A percentile compares a stretch with the other conserved stretches of the same genome.
These are phyloP conservation scores for Vaccinium myrtillus DNA, from an alignment of 148 eudicot genomes.

Conservation along the genomic window DNA sequence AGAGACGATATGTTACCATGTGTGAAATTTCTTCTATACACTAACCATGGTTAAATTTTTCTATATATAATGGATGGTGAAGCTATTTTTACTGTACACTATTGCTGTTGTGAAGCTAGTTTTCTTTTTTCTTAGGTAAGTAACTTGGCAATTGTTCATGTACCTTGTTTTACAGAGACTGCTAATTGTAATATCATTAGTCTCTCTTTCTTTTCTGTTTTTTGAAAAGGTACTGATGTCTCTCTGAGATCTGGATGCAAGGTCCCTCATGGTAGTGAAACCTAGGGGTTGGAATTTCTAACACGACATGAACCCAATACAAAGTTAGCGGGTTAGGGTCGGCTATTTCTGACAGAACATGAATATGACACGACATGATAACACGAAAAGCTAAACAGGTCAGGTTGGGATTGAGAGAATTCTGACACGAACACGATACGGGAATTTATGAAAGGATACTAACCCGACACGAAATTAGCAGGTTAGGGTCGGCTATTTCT, in stretches of 20 bases:
- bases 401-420: no score
- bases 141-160: background rate
- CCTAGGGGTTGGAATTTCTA: background rate
- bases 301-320: no score
- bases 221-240: background rate
- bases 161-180: background rate
- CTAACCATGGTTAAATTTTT: background rate
- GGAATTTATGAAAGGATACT: no score
- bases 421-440: no score
- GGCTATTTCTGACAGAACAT: no score
- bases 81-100: background rate
- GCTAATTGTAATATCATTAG: background rate
- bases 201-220: background rate
- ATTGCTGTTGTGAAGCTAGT: background rate
- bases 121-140: background rate
- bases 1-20: background rate
- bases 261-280: background rate
- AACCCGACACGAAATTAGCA: no score
- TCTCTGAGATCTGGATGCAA: background rate
- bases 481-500: no score
- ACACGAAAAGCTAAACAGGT: no score
- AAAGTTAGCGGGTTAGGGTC: no score
- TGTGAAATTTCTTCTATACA: background rate
- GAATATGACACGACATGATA: no score
- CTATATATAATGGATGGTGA: background rate